These are phyloP conservation scores for Ceratorhiza oryzae-sativae DNA, from an alignment of 1,284 basidiomycete genomes.

Conservation along the genomic window DNA sequence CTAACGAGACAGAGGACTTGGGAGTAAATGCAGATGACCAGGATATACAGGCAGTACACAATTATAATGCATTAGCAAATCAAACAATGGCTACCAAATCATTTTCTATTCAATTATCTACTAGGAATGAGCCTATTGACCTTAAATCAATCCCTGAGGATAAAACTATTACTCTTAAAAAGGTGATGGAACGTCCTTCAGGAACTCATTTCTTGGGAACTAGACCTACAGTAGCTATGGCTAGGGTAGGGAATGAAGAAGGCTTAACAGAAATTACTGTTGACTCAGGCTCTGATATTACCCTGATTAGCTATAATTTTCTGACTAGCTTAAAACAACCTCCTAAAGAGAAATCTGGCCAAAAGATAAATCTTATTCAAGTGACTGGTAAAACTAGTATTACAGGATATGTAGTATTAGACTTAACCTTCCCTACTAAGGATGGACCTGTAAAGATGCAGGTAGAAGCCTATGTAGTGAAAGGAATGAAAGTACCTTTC, in stretches of 20 bases:
- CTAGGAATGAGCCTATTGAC: neutral
- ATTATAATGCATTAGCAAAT: neutral
- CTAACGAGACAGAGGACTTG: neutral
- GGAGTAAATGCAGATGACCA: neutral
- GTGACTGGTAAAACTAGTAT: slow-evolving; percentile 48
- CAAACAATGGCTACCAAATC: neutral
- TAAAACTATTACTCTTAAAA: slow-evolving; percentile 42
- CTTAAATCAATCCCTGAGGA: neutral
- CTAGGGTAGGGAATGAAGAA: neutral
- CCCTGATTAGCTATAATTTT: slow-evolving; percentile 34
- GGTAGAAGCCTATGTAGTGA: slow-evolving; percentile 50
- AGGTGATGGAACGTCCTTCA: slow-evolving; percentile 47
- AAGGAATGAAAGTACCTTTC: slow-evolving; percentile 45
- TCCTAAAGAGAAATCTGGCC: slow-evolving; percentile 42
- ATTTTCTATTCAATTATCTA: neutral
- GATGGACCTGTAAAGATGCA: slow-evolving; percentile 46
- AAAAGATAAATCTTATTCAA: slow-evolving; percentile 41
- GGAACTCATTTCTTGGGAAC: slow-evolving; percentile 46
- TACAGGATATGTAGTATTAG: slow-evolving; percentile 47
- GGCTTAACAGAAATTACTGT: neutral
- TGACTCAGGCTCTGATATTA: slow-evolving; percentile 43
- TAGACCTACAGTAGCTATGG: slow-evolving; percentile 17
- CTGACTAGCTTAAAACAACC: neutral
- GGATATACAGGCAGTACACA: neutral
- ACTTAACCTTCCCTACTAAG: slow-evolving; percentile 46